A percentile compares a stretch with the other conserved stretches of the same genome.
Conservation (phyloP, 352 stramenopile species). For the Thalassiosira livingstoniorum region DNA sequence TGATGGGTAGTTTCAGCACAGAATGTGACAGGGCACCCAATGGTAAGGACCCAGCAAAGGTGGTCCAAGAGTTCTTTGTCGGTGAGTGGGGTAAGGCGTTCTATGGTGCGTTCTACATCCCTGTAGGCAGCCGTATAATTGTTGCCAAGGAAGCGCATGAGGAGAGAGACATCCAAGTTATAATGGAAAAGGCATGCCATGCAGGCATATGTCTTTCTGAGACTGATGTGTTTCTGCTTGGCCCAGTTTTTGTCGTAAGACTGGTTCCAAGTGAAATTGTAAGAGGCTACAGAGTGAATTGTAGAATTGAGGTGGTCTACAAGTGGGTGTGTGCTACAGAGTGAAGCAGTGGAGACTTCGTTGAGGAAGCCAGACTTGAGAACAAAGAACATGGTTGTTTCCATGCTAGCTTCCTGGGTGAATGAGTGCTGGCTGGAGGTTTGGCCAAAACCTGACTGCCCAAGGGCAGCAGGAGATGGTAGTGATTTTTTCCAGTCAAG, state of each 20-base stretch:
- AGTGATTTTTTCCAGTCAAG: too few relatives aligned
- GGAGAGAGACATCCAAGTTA: slow-evolving; percentile 3
- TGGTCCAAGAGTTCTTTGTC: too few relatives aligned
- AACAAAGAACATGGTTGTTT: slow-evolving; percentile 3
- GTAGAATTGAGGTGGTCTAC: not conserved
- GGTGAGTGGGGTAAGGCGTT: too few relatives aligned
- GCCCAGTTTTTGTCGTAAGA: not conserved
- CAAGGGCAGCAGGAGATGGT: too few relatives aligned
- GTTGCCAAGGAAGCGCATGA: slow-evolving; percentile 21
- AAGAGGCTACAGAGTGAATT: not conserved
- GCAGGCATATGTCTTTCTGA: not conserved
- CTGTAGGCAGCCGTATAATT: slow-evolving; percentile 29
- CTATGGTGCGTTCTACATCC: not conserved
- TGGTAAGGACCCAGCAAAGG: too few relatives aligned
- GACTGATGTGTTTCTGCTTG: not conserved
- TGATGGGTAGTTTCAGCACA: too few relatives aligned
- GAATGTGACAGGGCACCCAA: too few relatives aligned
- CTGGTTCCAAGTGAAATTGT: slow-evolving; percentile 18
- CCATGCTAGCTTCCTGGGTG: not conserved
- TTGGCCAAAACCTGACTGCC: too few relatives aligned
- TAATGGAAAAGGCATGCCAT: slow-evolving; percentile 24
- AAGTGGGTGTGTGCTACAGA: slow-evolving; percentile 7
- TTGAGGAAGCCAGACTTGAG: slow-evolving; percentile 9
- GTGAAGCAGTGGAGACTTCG: too few relatives aligned
- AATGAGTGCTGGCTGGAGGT: too few relatives aligned